A percentile compares a stretch with the other conserved stretches of the same genome.
Conservation (phyloP, 768 basidiomycete genomes). For the Phanerochaete sordida region DNA sequence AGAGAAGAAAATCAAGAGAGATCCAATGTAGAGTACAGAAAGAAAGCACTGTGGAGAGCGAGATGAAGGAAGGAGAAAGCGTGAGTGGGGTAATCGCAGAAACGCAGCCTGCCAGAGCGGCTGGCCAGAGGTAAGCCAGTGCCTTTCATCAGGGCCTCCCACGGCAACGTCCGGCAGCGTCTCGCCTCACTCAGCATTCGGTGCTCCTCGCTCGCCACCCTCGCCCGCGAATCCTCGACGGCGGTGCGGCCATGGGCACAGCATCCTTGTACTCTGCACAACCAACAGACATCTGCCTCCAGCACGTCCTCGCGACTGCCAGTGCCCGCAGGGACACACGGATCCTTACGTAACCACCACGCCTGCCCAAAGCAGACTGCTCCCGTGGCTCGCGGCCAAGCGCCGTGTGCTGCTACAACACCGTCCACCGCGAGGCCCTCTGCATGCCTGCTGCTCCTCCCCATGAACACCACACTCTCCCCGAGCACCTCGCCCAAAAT, state of each 20-base stretch:
- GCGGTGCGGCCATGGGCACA: no score
- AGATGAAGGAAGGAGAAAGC: neutral
- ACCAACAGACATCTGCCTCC: no score
- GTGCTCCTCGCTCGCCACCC: neutral
- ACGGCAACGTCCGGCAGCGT: constrained; percentile 1
- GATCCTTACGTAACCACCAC: neutral
- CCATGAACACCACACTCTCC: constrained; percentile 47
- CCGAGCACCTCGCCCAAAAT: constrained; percentile 49
- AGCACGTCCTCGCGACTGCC: no score
- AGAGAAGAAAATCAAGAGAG: constrained; percentile 2
- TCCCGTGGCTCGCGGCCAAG: neutral
- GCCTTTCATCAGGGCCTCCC: neutral
- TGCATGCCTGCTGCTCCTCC: constrained; percentile 18
- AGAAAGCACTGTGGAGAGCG: constrained; percentile 3
- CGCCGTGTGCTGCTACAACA: neutral
- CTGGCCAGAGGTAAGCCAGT: constrained; percentile 12
- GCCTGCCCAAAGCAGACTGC: neutral
- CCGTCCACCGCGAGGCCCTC: neutral
- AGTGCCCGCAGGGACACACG: no score
- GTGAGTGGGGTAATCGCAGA: constrained; percentile 6
- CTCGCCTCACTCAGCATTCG: neutral
- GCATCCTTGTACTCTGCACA: no score
- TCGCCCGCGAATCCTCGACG: no score
- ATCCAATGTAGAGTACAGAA: neutral
- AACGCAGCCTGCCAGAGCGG: constrained; percentile 5